Evolutionary conservation across 2,329 filamentous ascomycete genomes (phyloP), one percentile per base, ranked within the genome.

Genomic region (Colletotrichum siamense): DNA sequence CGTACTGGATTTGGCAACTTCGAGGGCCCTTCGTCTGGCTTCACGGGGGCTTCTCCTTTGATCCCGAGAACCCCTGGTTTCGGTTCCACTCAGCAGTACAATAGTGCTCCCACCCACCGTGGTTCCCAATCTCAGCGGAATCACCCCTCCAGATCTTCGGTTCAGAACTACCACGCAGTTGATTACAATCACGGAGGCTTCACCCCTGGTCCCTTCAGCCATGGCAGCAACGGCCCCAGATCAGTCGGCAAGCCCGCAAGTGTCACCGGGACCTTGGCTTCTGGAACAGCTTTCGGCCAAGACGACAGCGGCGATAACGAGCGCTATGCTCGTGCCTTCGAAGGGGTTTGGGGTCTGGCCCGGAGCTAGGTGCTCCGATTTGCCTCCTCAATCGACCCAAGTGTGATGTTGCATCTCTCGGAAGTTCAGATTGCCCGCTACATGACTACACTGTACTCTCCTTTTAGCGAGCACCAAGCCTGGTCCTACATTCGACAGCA

Each of bases 401-500:
- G 30, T 13, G 59, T 75, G 32, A 55, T 68, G 71, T 63, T 44
- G 34, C 72, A 66, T 44, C 49, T 52, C n/a, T 66, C 30, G 22
- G 69, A 76, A 15, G 66, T 75, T 22, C 34, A 66, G n/a, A 61
- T 78, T 44, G 32, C 74, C 13, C 72, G 73, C 62, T 78, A 71
- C 63, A 75, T 78, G 69, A 73, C 70, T 57, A 71, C 71, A 49
- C 39, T 77, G 22, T 78, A 78, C 32, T 26, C 76, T 32, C 71
- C 71, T 49, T 78, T 87, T 26, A 84, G 82, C 18, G 83, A 84
- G 69, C 62, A 79, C 1, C 85, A 87, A 77, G 85, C 86, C 2
- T 78, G 83, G 6, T 85, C 86, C 5, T 87, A 87, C 67, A 83
- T 87, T 24, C 83, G 86, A 63, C 83, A 82, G 71, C 86, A 87